Conservation (phyloP, 2,329 filamentous ascomycete genomes). For the Aspergillus sp. region DNA sequence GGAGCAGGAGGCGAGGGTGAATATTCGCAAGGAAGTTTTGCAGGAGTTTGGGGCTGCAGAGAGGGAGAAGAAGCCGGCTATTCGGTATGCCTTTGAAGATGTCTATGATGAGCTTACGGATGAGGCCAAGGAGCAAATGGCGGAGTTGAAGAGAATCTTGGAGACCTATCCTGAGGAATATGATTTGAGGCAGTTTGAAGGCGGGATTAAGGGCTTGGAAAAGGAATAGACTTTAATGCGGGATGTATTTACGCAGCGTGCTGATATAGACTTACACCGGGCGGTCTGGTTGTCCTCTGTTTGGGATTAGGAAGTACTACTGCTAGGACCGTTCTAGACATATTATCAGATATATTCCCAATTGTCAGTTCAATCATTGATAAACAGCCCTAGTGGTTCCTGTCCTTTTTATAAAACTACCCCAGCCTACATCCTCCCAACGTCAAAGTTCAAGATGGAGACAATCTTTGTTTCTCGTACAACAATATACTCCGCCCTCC, state of each 20-base stretch:
- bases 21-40: slow-evolving; percentile 71
- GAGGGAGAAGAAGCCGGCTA: slow-evolving; percentile 55
- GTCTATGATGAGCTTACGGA: slow-evolving; percentile 86
- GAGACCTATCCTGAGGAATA: slow-evolving; percentile 91
- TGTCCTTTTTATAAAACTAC: too few species aligned
- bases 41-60: slow-evolving; percentile 76
- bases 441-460: too few species aligned
- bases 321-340: too few species aligned
- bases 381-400: too few species aligned
- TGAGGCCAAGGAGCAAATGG: slow-evolving; percentile 73
- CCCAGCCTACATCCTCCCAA: too few species aligned
- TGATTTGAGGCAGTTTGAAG: slow-evolving; percentile 74
- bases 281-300: neutral
- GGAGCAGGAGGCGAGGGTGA: slow-evolving; percentile 70
- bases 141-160: slow-evolving; percentile 71
- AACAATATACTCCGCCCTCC: too few species aligned
- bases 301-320: too few species aligned
- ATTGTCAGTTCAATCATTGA: too few species aligned
- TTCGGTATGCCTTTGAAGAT: slow-evolving; percentile 69
- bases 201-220: slow-evolving; percentile 64
- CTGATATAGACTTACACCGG: neutral
- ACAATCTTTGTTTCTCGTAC: too few species aligned
- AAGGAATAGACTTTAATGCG: neutral
- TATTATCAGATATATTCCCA: too few species aligned
- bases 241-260: too few species aligned